Evolutionary conservation across 495 filamentous ascomycete species (phyloP).

Genomic region (Penicillium daleae): DNA sequence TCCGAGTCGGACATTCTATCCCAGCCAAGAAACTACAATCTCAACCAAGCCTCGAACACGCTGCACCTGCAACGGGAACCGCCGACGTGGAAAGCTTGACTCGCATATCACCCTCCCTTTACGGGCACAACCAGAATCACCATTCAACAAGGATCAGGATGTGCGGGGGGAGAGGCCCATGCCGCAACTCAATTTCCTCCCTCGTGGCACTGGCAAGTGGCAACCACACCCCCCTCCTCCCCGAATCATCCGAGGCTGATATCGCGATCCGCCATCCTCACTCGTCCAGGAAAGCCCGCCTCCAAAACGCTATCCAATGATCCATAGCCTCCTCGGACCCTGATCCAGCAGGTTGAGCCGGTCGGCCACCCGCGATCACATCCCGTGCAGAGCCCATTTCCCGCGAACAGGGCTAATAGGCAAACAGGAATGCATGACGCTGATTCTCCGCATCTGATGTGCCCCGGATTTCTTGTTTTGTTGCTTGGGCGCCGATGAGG

Average conservation of each 20-base stretch:
- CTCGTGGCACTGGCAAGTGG: too few relatives aligned
- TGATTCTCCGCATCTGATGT: constrained; percentile 6
- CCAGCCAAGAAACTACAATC: neutral
- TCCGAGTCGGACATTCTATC: too few relatives aligned
- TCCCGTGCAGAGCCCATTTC: neutral
- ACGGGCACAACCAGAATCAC: neutral
- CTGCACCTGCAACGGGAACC: constrained; percentile 10
- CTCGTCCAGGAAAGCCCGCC: neutral
- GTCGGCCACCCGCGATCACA: neutral
- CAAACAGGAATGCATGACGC: neutral
- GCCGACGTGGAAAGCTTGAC: constrained; percentile 15
- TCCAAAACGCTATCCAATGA: neutral
- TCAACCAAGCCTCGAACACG: neutral
- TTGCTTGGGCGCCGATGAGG: neutral
- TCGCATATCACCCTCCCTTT: constrained; percentile 2
- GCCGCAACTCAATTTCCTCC: constrained; percentile 8
- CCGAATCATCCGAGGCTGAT: neutral
- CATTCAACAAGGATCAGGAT: neutral
- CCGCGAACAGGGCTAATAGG: too few relatives aligned
- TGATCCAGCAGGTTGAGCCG: constrained; percentile 20
- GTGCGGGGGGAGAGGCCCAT: constrained; percentile 3
- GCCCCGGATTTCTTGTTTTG: neutral
- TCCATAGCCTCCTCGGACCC: neutral
- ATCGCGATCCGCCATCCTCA: neutral
- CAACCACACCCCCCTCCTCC: neutral